Evolutionary conservation across 2,329 filamentous ascomycete genomes (phyloP), one percentile per base, ranked within the genome.

Genomic region (Tolypocladium tropicale): DNA sequence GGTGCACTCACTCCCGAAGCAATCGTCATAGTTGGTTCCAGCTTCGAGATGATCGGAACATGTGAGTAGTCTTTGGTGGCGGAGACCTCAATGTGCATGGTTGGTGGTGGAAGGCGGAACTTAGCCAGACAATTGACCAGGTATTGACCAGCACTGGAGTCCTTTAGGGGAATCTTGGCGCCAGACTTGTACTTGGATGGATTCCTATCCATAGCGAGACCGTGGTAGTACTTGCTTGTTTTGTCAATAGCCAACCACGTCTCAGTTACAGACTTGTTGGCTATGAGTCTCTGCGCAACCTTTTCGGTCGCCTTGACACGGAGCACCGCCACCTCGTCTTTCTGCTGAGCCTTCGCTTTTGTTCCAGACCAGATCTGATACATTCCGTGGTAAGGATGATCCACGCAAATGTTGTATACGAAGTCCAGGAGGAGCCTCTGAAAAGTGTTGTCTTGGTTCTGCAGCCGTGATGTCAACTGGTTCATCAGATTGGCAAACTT

Each of bases 311-410:
- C 91, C 59, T 78, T 79, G 63, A 87, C 84, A 52, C 94, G 85
- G 5, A 88, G 86, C 23, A 85, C 75, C 1, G 89, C 88, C 4
- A 87, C 81, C 43, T 88, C 83, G 61, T 96, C 93, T 62, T 88
- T 85, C 54, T 78, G 78, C 63, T 86, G 84, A 53, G 80, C 81
- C 58, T 84, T 86, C 54, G 81, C 84, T 63, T 85, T 88, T 49
- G 83, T 85, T 25, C 88, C 86, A 2, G 92, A 89, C 77, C 93
- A 96, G 46, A 99, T 90, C 63, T 97, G 92, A 68, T 99, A 95
- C 85, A 97, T 93, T 52, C 91, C 91, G 67, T 99, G 95, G 69
- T 92, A 96, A 0, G 94, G 95, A 71, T 99, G 94, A 56, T 99
- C 91, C 12, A 82, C 78, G 66, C 93, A 97, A 55, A 99, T 96